A percentile compares a stretch with the other conserved stretches of the same genome.
phyloP scores from a whole-genome alignment of 2,329 filamentous ascomycete genomes.

The Aureobasidium sp. region DNA sequence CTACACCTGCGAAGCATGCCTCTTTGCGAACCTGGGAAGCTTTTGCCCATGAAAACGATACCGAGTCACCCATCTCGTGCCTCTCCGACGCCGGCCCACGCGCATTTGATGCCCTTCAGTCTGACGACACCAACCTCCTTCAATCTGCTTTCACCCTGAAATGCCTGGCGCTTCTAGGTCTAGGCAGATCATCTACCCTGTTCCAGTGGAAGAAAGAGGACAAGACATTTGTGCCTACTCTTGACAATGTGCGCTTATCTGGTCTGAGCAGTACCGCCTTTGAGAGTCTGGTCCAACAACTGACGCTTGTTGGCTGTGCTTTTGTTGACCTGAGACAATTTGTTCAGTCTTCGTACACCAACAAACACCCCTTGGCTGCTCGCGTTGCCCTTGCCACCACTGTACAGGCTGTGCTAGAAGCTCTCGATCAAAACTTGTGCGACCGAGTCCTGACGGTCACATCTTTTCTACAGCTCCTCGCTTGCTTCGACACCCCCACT shows the following conservation, averaged over 20 bases:
- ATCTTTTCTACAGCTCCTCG: constrained; percentile 33
- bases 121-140: constrained; percentile 35
- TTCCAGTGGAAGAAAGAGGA: constrained; percentile 52
- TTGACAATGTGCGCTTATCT: constrained; percentile 38
- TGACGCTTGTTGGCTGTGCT: constrained; percentile 24
- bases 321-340: constrained; percentile 25
- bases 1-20: constrained; percentile 21
- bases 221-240: constrained; percentile 41
- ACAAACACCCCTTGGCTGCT: constrained; percentile 28
- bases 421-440: constrained; percentile 32
- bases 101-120: constrained; percentile 51
- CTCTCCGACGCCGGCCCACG: constrained; percentile 59
- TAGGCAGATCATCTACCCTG: constrained; percentile 64
- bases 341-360: constrained; percentile 27
- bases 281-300: constrained; percentile 43
- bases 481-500: constrained; percentile 36
- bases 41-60: constrained; percentile 43
- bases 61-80: constrained; percentile 36
- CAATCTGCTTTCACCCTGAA: constrained; percentile 29
- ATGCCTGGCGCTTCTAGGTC: constrained; percentile 56
- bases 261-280: constrained; percentile 41
- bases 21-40: constrained; percentile 59
- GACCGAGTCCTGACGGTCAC: constrained; percentile 19
- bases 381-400: constrained; percentile 34
- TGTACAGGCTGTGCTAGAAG: constrained; percentile 30